Conservation (phyloP, 495 filamentous ascomycete species). For the Hyphodiscus hymeniophilus region DNA sequence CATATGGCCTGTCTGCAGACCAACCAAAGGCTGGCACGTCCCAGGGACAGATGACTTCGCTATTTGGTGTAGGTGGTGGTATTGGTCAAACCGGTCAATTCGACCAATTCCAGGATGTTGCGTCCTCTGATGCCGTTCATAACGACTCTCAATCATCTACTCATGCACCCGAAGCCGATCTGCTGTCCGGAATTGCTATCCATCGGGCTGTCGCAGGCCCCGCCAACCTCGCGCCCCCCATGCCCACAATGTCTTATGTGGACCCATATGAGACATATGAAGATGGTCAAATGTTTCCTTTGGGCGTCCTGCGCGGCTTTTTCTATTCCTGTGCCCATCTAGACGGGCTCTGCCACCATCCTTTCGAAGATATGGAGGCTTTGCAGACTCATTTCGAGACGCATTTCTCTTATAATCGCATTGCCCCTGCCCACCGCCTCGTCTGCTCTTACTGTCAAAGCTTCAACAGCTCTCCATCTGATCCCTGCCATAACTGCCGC, state of each 20-base stretch:
- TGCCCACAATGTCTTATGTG: neutral
- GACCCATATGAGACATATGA: conserved; percentile 11
- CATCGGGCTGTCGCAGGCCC: neutral
- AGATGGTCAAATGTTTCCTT: conserved; percentile 10
- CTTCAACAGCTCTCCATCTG: neutral
- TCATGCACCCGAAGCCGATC: conserved; percentile 6
- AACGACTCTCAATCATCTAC: conserved; percentile 4
- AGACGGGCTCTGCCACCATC: conserved; percentile 6
- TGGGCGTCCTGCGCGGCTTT: conserved; percentile 5
- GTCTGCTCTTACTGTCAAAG: conserved; percentile 12
- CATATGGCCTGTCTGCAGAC: neutral
- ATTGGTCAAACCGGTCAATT: no score
- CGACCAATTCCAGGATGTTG: neutral
- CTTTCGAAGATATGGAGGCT: conserved; percentile 6
- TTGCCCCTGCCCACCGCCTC: conserved; percentile 13
- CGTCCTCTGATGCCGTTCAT: neutral
- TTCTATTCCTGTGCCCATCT: conserved; percentile 14
- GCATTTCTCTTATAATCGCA: conserved; percentile 18
- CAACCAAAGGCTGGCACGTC: neutral
- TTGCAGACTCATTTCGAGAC: conserved; percentile 19
- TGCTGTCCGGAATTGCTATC: neutral
- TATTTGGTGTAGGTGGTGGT: conserved; percentile 10
- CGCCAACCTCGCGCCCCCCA: neutral
- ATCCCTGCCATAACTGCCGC: conserved; percentile 8
- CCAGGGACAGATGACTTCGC: neutral